A percentile compares a stretch with the other conserved stretches of the same genome.
phyloP scores from a whole-genome alignment of 2,329 filamentous ascomycete species.

The Pseudogymnoascus sp. region DNA sequence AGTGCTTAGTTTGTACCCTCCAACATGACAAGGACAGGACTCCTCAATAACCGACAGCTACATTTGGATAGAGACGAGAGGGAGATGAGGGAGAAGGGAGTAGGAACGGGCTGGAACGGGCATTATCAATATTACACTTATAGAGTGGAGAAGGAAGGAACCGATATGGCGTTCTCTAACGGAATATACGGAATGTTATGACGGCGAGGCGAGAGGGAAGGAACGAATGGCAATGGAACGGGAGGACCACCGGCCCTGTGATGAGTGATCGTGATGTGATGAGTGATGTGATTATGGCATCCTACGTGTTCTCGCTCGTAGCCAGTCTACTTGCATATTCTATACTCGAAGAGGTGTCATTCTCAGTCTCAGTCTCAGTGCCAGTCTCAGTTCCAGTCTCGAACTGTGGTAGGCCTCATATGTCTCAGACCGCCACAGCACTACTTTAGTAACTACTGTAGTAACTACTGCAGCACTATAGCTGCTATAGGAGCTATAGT shows the following conservation, averaged over 20 bases:
- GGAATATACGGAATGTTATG: neutral
- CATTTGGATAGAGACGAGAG: neutral
- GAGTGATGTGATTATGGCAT: neutral
- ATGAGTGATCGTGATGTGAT: neutral
- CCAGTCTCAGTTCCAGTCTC: neutral
- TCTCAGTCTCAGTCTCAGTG: neutral
- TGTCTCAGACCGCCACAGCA: constrained; percentile 3
- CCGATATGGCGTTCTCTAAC: neutral
- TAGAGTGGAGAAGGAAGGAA: neutral
- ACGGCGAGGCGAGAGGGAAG: neutral
- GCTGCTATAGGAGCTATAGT: neutral
- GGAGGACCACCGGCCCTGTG: neutral
- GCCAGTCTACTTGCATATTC: neutral
- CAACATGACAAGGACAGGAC: neutral
- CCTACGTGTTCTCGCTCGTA: neutral
- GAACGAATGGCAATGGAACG: neutral
- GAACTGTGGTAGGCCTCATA: neutral
- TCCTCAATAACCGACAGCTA: neutral
- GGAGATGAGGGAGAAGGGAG: neutral
- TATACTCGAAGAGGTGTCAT: neutral
- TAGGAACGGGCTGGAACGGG: neutral
- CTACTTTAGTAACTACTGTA: neutral
- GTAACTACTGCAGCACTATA: neutral
- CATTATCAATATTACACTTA: neutral
- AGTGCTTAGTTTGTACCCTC: neutral